Evolutionary conservation across 2,329 filamentous ascomycete species (phyloP).

Genomic region (Cladosporium oxysporum): DNA sequence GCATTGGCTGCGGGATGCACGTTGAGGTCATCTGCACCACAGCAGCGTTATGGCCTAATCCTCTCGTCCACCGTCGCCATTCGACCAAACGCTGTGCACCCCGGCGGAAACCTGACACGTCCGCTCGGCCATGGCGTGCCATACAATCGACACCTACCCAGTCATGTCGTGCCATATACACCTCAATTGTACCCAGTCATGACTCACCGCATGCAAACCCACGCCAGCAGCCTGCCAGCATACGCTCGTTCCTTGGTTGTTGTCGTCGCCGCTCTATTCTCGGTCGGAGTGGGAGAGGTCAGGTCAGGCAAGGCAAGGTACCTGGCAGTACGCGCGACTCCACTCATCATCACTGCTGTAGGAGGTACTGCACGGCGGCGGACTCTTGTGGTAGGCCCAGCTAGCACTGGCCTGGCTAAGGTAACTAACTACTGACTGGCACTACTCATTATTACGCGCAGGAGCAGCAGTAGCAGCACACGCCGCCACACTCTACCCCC

Average conservation of each 20-base stretch:
- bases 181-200: neutral
- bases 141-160: neutral
- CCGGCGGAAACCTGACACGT: slow-evolving; percentile 11
- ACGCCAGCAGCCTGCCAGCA: neutral
- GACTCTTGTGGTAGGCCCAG: neutral
- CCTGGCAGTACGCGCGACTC: neutral
- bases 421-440: neutral
- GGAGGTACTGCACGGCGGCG: neutral
- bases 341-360: neutral
- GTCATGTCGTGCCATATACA: neutral
- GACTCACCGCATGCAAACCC: neutral
- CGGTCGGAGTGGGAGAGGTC: neutral
- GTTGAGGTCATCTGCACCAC: slow-evolving; percentile 13
- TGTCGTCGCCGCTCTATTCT: neutral
- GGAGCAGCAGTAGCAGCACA: neutral
- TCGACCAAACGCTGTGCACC: neutral
- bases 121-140: slow-evolving; percentile 1
- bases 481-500: neutral
- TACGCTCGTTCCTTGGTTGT: neutral
- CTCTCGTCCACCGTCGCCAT: neutral
- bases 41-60: neutral
- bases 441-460: neutral
- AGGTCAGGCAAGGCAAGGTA: neutral
- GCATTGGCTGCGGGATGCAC: slow-evolving; percentile 8
- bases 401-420: neutral